Conservation (phyloP, 2,329 filamentous ascomycete genomes). For the Zymoseptoria brevis region DNA sequence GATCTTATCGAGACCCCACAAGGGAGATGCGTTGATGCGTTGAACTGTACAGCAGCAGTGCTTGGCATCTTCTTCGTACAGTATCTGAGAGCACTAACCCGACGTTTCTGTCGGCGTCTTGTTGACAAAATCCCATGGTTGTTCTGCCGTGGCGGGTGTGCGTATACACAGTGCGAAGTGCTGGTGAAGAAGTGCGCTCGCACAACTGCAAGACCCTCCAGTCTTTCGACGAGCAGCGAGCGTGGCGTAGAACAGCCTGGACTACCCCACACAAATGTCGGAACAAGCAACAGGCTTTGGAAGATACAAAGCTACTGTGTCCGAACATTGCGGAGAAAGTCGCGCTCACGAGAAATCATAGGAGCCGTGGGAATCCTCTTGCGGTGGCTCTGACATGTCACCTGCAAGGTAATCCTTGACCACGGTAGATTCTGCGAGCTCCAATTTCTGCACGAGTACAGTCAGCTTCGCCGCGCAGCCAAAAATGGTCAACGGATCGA, state of each 20-base stretch:
- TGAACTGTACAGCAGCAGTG: neutral
- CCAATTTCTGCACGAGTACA: conserved; percentile 21
- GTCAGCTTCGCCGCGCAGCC: conserved; percentile 2
- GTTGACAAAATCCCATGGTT: neutral
- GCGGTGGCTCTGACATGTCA: neutral
- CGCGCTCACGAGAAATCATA: neutral
- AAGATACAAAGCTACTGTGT: neutral
- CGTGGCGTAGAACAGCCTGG: neutral
- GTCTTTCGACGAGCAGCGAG: neutral
- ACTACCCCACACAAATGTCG: neutral
- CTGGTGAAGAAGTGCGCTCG: neutral
- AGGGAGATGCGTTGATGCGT: neutral
- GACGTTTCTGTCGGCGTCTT: neutral
- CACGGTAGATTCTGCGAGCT: conserved; percentile 23
- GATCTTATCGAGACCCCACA: neutral
- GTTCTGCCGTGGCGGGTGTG: neutral
- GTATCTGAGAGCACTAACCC: neutral
- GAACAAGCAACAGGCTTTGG: neutral
- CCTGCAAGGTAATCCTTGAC: conserved; percentile 26
- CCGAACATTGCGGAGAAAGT: neutral
- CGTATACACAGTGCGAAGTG: neutral
- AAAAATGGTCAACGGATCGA: neutral
- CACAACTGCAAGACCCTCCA: neutral
- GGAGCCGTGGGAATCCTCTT: neutral
- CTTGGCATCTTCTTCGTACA: neutral